Percentiles rank a stretch among this genome's conserved stretches.
These are phyloP conservation scores for Cytidiella melzeri DNA, from an alignment of 768 basidiomycete species.

Conservation along the genomic window DNA sequence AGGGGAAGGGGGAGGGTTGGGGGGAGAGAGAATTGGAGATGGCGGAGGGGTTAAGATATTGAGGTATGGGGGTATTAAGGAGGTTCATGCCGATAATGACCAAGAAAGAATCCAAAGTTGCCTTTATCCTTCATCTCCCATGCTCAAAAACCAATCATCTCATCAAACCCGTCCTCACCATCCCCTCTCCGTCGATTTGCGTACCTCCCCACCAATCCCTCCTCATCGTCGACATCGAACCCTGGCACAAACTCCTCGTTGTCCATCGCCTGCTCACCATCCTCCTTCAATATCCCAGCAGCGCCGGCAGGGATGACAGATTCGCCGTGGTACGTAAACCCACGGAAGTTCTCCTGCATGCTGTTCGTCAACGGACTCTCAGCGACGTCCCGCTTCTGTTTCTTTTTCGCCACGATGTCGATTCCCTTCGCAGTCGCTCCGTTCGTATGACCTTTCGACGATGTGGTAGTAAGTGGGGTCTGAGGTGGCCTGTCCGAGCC, in stretches of 20 bases:
- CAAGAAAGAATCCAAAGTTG: slow-evolving; percentile 1
- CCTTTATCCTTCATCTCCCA: slow-evolving; percentile 20
- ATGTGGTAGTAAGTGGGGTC: slow-evolving; percentile 12
- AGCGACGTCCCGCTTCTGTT: slow-evolving; percentile 32
- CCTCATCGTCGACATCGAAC: slow-evolving; percentile 31
- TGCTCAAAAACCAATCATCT: slow-evolving; percentile 24
- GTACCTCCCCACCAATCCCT: slow-evolving; percentile 75
- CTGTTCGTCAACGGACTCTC: slow-evolving; percentile 74
- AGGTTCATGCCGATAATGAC: no score
- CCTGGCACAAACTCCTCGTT: slow-evolving; percentile 31
- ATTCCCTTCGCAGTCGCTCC: slow-evolving; percentile 14
- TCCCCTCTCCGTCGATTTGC: slow-evolving; percentile 44
- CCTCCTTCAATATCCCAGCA: slow-evolving; percentile 34
- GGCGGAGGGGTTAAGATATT: no score
- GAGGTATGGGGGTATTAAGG: no score
- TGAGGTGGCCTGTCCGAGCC: slow-evolving; percentile 35
- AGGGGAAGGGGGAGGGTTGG: no score
- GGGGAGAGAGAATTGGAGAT: no score
- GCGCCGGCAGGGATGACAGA: slow-evolving; percentile 41
- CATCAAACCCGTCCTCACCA: slow-evolving; percentile 27
- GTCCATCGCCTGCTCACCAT: slow-evolving; percentile 22
- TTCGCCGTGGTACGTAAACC: slow-evolving; percentile 86
- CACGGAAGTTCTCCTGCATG: slow-evolving; percentile 95
- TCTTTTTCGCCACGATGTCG: slow-evolving; percentile 43
- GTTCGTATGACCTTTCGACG: slow-evolving; percentile 7